A percentile compares a stretch with the other conserved stretches of the same genome.
Evolutionary conservation across 352 stramenopile genomes (phyloP).

Genomic region (Phytophthora cajani): DNA sequence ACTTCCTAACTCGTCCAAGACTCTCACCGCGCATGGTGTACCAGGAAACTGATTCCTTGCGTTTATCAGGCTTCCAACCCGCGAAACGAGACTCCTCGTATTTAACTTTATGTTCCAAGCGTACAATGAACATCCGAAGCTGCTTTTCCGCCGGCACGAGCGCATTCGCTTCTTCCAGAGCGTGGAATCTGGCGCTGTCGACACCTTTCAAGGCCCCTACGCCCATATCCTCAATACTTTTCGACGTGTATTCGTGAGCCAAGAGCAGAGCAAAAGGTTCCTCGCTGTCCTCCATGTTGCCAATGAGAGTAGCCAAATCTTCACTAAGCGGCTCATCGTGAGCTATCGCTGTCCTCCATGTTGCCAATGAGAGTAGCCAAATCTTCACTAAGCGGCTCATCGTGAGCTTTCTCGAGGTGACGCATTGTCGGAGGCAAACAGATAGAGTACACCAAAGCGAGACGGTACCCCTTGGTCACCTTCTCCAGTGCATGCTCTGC

Average conservation of each 20-base stretch:
- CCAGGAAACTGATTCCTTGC: not conserved
- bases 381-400: constrained; percentile 1
- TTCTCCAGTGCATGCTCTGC: constrained; percentile 22
- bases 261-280: constrained; percentile 29
- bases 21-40: not conserved
- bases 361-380: constrained; percentile 30
- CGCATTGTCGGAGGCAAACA: constrained; percentile 21
- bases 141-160: not conserved
- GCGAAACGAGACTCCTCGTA: constrained; percentile 1
- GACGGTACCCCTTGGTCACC: constrained; percentile 26
- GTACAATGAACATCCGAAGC: constrained; percentile 13
- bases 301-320: constrained; percentile 25
- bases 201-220: constrained; percentile 17
- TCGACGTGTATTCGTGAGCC: constrained; percentile 24
- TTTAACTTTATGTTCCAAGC: constrained; percentile 16
- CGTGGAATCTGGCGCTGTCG: constrained; percentile 18
- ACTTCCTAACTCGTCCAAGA: not conserved
- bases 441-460: constrained; percentile 27
- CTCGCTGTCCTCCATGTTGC: constrained; percentile 44
- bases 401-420: constrained; percentile 7
- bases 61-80: not conserved
- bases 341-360: constrained; percentile 32
- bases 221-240: constrained; percentile 15
- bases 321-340: not conserved
- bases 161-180: constrained; percentile 10